Base-by-base conservation (phyloP, 805 yeast species). In the Candida vaughaniae region DNA sequence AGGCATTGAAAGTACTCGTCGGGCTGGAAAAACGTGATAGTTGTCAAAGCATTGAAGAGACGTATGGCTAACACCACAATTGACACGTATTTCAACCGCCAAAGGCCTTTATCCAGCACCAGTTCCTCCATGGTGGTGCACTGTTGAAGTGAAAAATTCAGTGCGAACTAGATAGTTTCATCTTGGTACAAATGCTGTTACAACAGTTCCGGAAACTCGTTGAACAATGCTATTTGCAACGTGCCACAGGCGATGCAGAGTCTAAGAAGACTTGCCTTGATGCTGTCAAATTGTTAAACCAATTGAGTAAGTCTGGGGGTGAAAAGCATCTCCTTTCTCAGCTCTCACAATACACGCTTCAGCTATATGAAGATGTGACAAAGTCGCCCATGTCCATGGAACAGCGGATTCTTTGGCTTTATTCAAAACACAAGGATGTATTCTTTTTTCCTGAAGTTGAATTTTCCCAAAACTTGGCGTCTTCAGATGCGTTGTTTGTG, bases 1-100 rank as follows among this genome's bases (percentile, higher is more conserved):
- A 93, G 63, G 0, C 90, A 71, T 60, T 93, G 99, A 80, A 82
- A 93, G 61, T 73, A 93, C 60, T 93, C 99, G 58, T 93, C 99
- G 0, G 99, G 91, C 58, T 93, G 99, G 62, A 93, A 93, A 55
- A 79, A 93, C 0, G 98, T 88, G 38, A 55, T 55, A 4, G 78
- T 75, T 1, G 80, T 56, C 16, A 85, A 53, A 0, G 95, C 77
- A 58, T 89, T 88, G 49, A 75, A 22, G 7, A 82, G 43, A 9
- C 49, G 19, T 10, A 42, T 18, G 1, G 22, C 31, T 3, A 46
- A 19, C 1, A 40, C 31, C 17, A 28, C 34, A 10, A 16, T 7
- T 11, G 16, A 19, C 11, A 35, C 14, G 20, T 31, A 22, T 16
- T 4, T 3, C 3, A 14, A 14, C 6, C 17, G 11, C 34, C 34